These are phyloP conservation scores for Amanita fuliginea DNA, from an alignment of 768 basidiomycete species.

Conservation along the genomic window DNA sequence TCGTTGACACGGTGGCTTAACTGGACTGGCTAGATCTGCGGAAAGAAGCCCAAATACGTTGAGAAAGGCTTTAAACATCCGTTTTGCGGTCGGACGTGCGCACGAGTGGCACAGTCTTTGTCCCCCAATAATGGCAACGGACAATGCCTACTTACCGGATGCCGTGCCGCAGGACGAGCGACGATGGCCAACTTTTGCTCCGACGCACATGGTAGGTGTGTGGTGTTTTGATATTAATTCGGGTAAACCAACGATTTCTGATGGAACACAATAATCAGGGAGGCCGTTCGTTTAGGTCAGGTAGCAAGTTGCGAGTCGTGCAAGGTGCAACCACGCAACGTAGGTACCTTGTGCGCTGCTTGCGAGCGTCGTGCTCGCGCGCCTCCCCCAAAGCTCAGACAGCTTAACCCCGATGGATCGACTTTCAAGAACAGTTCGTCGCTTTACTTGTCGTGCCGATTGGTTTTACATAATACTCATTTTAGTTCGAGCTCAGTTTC, in stretches of 20 bases:
- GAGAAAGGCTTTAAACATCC: constrained; percentile 48
- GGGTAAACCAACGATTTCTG: neutral
- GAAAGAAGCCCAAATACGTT: constrained; percentile 49
- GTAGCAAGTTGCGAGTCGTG: constrained; percentile 42
- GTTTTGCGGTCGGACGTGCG: constrained; percentile 54
- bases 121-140: constrained; percentile 18
- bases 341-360: constrained; percentile 34
- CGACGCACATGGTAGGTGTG: constrained; percentile 46
- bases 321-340: constrained; percentile 31
- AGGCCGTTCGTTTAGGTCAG: constrained; percentile 38
- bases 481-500: constrained; percentile 36
- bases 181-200: constrained; percentile 46
- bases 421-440: constrained; percentile 42
- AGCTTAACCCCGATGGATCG: constrained; percentile 33
- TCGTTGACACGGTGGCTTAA: constrained; percentile 5
- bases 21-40: constrained; percentile 34
- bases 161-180: constrained; percentile 38
- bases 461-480: constrained; percentile 2
- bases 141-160: constrained; percentile 36
- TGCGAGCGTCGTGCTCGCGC: constrained; percentile 36
- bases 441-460: neutral
- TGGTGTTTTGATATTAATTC: constrained; percentile 3
- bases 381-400: constrained; percentile 31
- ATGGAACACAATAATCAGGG: constrained; percentile 20
- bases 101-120: constrained; percentile 30